Percentiles rank a stretch among this genome's conserved stretches.
These are phyloP conservation scores for Candida glaebosa DNA, from an alignment of 805 yeast genomes.

Conservation along the genomic window DNA sequence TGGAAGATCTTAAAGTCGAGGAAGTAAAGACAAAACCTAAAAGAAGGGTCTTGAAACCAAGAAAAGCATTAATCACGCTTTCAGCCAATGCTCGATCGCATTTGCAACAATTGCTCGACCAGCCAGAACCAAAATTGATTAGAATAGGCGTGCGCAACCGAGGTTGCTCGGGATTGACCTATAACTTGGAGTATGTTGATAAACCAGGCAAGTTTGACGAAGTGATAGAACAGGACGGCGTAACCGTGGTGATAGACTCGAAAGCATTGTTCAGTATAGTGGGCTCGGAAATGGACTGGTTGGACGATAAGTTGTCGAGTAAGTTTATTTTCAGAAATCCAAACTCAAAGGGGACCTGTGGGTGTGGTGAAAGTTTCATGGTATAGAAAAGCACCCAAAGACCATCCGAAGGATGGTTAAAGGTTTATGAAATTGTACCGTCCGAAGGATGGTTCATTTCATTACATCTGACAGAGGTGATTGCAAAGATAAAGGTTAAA, in stretches of 20 bases:
- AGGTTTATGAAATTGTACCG: too few relatives aligned
- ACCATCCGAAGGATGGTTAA: too few relatives aligned
- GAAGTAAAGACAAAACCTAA: conserved; percentile 16
- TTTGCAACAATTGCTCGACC: conserved; percentile 59
- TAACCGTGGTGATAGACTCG: conserved; percentile 88
- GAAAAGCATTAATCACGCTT: conserved; percentile 85
- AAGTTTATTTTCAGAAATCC: conserved; percentile 93
- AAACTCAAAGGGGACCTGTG: conserved; percentile 96
- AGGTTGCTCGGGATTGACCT: conserved; percentile 95
- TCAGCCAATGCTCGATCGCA: conserved; percentile 75
- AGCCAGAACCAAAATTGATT: conserved; percentile 85
- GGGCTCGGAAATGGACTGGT: conserved; percentile 98
- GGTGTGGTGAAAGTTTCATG: conserved; percentile 99
- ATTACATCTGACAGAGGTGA: too few relatives aligned
- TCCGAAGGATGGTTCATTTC: too few relatives aligned
- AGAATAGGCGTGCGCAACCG: conserved; percentile 93
- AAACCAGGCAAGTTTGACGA: conserved; percentile 96
- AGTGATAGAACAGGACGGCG: conserved; percentile 88
- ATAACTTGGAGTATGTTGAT: conserved; percentile 85
- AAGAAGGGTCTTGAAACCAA: conserved; percentile 68
- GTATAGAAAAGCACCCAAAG: conserved; percentile 43
- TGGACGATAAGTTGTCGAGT: conserved; percentile 85
- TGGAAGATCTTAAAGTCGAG: too few relatives aligned
- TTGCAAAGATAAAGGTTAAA: too few relatives aligned
- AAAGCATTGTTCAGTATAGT: conserved; percentile 94